Evolutionary conservation across 2,329 filamentous ascomycete genomes (phyloP), one percentile per base, ranked within the genome.

Genomic region (Trichoderma endophyticum): DNA sequence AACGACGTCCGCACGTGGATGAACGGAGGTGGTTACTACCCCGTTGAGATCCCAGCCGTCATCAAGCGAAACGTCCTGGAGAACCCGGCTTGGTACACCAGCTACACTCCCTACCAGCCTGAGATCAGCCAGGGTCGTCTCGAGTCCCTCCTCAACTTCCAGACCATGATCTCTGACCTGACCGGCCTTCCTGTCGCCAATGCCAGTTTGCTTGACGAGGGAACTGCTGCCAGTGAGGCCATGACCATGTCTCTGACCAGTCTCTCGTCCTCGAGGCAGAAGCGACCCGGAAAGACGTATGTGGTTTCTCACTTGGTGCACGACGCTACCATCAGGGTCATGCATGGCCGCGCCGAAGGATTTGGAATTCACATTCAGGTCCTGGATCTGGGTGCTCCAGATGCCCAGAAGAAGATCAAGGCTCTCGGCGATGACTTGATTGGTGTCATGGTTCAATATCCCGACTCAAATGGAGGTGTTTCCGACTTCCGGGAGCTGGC

Each of bases 41-140:
- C 90, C 43, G 95, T 94, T n/a, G 88, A 92, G 76, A 92, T 93
- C 1, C 95, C 95, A 5, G 89, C 93, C 71, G 95, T 98, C 71
- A 97, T 98, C 81, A 93, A 96, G 86, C 88, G 95, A 76, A 98
- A 98, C 80, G 88, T 98, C 5, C 85, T 98, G 72, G 94, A 98
- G 86, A 95, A 92, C 80, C 95, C 95, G 6, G 94, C 91, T 11
- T 98, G 95, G 95, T 98, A 98, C 82, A 98, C 95, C 54, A 97
- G 94, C 83, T 98, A 98, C 82, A 98, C 95, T 0, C 95, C 95
- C 18, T 98, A 98, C 83, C 95, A 98, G 84, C 92, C 95, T 3
- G 95, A 98, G 84, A 97, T 98, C 84, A 97, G 94, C 81, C 95
- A 98, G 83, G 95, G 95, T 43, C 91, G 95, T 70, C 83, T 98